These are phyloP conservation scores for Collybia sordida DNA, from an alignment of 768 basidiomycete genomes.

Conservation along the genomic window DNA sequence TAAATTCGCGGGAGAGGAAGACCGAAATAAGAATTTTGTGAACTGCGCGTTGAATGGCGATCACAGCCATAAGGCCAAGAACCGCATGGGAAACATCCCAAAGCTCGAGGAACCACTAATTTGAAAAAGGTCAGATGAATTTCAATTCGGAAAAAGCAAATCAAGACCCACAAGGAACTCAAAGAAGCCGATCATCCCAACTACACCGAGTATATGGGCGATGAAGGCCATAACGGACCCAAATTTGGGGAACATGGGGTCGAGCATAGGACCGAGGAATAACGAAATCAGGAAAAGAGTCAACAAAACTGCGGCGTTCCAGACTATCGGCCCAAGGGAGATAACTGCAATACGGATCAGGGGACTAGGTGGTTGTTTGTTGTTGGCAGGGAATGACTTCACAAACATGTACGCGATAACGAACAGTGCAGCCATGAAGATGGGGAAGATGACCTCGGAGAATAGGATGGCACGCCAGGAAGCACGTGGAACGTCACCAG, in stretches of 20 bases:
- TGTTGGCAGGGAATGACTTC: slow-evolving; percentile 77
- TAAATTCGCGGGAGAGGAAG: slow-evolving; percentile 96
- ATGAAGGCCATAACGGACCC: slow-evolving; percentile 91
- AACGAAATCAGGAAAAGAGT: slow-evolving; percentile 88
- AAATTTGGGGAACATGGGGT: slow-evolving; percentile 82
- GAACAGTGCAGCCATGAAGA: slow-evolving; percentile 84
- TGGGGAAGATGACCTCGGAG: slow-evolving; percentile 84
- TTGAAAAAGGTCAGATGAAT: not conserved
- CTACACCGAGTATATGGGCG: slow-evolving; percentile 76
- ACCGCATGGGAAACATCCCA: slow-evolving; percentile 94
- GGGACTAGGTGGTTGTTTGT: slow-evolving; percentile 72
- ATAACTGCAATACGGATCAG: slow-evolving; percentile 93
- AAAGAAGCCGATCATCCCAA: slow-evolving; percentile 93
- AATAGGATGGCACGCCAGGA: slow-evolving; percentile 88
- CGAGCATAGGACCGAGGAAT: slow-evolving; percentile 90
- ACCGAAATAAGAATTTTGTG: slow-evolving; percentile 94
- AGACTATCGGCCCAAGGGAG: slow-evolving; percentile 91
- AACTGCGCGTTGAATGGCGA: slow-evolving; percentile 88
- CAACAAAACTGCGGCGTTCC: slow-evolving; percentile 87
- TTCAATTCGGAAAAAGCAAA: not conserved
- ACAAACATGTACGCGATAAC: slow-evolving; percentile 91
- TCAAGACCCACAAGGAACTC: slow-evolving; percentile 80
- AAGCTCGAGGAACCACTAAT: slow-evolving; percentile 89
- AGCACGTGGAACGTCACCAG: slow-evolving; percentile 92
- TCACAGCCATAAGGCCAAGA: slow-evolving; percentile 87